Evolutionary conservation across 345 rosid genomes (phyloP), one percentile per base, ranked within the genome.

Genomic region (Reutealis trisperma): DNA sequence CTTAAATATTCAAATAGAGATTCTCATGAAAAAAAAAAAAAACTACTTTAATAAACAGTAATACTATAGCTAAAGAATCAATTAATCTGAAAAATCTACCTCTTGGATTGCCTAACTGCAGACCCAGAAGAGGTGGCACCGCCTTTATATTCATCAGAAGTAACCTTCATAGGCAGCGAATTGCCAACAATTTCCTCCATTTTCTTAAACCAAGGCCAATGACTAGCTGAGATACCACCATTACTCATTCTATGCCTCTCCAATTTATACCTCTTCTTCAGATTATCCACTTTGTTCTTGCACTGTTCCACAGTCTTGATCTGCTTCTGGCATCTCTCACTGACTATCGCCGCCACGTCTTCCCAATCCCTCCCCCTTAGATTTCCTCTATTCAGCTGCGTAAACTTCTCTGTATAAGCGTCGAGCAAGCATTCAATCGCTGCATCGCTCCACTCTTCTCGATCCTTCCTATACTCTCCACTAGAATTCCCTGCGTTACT

Each of bases 361-460:
- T 93, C 98, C 98, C 98, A 94, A 63, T 94, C 98, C 67, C 98
- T 87, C 42, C 98, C 98, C 27, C 98, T 78, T 78, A 94, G 71
- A 84, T 93, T 93, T 85, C 98, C 98, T 70, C 92, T 66, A 52
- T 93, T 94, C 78, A 94, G 84, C 86, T 90, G 92, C 74, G 82
- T 86, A 74, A 88, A 87, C 88, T 93, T 94, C 63, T 91, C 97
- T 74, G 86, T 84, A 72, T 94, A 94, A 32, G 96, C 96, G 22
- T 94, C 96, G 70, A 93, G 77, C 77, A 94, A 75, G 82, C 94
- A 90, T 47, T 87, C 80, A 77, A 94, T 91, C 80, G 96, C 94
- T 60, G 92, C 86, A 49, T 95, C 99, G 78, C 93, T 90, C 98
- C 99, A 95, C 84, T 95, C 97, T 83, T 94, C 98, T 37, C 98